Evolutionary conservation across 106 monocot species (phyloP).

Genomic region (Dioscorea zingiberensis): DNA sequence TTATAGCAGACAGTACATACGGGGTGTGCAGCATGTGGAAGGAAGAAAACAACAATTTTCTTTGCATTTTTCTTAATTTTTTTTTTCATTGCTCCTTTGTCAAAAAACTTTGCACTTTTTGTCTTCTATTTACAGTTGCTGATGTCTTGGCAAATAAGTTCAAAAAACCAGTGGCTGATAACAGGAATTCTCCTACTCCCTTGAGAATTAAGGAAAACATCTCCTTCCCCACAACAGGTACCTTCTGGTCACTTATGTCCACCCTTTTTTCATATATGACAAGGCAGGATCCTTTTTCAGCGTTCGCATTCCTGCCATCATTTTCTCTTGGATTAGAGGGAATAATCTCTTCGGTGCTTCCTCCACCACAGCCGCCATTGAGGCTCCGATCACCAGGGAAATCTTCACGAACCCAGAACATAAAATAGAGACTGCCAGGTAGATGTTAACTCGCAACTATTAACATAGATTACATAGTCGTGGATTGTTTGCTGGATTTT

Average conservation of each 20-base stretch:
- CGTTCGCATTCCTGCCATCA: not conserved
- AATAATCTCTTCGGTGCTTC: not conserved
- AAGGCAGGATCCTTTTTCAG: not conserved
- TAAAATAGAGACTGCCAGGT: not conserved
- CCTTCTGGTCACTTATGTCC: not conserved
- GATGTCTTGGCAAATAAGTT: no score
- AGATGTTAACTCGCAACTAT: not conserved
- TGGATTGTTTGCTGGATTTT: not conserved
- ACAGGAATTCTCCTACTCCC: no score
- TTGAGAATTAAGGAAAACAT: no score
- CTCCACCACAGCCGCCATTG: not conserved
- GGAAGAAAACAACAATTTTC: no score
- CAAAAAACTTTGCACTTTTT: no score
- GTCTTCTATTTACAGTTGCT: no score
- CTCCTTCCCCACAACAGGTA: not conserved
- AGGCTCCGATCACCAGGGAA: not conserved
- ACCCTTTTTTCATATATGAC: not conserved
- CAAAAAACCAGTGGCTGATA: no score
- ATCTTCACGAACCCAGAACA: not conserved
- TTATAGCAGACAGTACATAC: no score
- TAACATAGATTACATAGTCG: no score
- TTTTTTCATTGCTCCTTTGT: no score
- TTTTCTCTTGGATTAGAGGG: not conserved
- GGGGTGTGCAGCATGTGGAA: no score
- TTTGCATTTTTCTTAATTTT: no score